Percentiles rank a stretch among this genome's conserved stretches.
phyloP scores from a whole-genome alignment of 1,284 basidiomycete genomes.

The Tremellales sp. region DNA sequence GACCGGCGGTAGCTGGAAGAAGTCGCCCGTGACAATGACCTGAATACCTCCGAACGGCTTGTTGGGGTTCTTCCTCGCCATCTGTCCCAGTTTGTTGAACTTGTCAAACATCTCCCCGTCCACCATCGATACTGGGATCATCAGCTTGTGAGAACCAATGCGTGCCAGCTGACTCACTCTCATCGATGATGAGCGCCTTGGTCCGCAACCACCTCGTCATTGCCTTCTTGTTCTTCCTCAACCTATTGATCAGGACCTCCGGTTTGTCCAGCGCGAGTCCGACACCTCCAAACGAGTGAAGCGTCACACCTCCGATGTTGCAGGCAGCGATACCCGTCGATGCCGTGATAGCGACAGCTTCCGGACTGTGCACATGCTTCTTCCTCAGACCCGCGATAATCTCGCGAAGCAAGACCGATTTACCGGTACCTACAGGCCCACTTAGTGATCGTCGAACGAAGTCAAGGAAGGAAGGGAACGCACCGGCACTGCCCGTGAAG shows the following conservation, averaged over 20 bases:
- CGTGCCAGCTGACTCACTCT: constrained; percentile 65
- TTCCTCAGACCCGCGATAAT: constrained; percentile 66
- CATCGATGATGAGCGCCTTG: constrained; percentile 87
- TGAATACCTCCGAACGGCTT: constrained; percentile 94
- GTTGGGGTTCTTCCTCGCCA: constrained; percentile 55
- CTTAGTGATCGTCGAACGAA: too few relatives aligned
- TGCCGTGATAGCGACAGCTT: constrained; percentile 77
- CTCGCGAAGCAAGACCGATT: constrained; percentile 86
- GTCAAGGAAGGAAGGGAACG: constrained; percentile 35
- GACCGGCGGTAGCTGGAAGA: constrained; percentile 95
- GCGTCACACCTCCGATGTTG: constrained; percentile 87
- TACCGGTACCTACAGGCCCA: constrained; percentile 70
- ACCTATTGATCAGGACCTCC: constrained; percentile 62
- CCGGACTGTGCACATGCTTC: constrained; percentile 52
- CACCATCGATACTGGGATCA: constrained; percentile 88
- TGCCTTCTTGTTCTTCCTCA: constrained; percentile 68
- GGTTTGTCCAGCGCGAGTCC: constrained; percentile 72
- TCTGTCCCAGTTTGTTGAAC: constrained; percentile 45
- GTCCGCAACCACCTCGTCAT: constrained; percentile 65
- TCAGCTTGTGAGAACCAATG: background rate
- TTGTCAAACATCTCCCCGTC: constrained; percentile 69
- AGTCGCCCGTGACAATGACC: constrained; percentile 90
- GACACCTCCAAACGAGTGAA: constrained; percentile 88
- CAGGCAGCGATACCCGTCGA: constrained; percentile 88
- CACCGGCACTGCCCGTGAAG: constrained; percentile 95